Evolutionary conservation across 176 grass and related monocot species (phyloP), one percentile per base, ranked within the genome.

Genomic region (Eragrostis curvula): DNA sequence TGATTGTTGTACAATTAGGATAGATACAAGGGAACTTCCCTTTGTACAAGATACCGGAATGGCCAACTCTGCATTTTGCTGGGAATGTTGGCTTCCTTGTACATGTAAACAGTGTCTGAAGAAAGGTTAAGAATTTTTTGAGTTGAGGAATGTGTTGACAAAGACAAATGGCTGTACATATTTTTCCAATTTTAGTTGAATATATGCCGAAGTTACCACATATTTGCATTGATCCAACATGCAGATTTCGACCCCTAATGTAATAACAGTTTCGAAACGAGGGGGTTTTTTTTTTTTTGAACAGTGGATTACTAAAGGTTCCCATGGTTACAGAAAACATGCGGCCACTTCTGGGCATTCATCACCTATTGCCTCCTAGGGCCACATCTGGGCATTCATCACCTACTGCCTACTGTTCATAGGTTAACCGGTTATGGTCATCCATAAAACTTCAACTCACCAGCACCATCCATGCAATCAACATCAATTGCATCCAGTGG

Each of bases 1-100:
- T 72, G n/a, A 82, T 82, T 66, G 72, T 73, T 71, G 25, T 65
- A 69, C 70, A 75, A 42, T 69, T 66, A 82, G 79, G n/a, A 29
- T 78, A 79, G 79, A 73, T 71, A 62, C 56, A 89, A 76, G 46
- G 47, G 66, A 56, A 65, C 5, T 3, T 45, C 71, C 55, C 36
- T 53, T 70, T 71, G 25, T 85, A 70, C 40, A 81, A 47, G 50
- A 65, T 44, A 41, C 18, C 7, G 12, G 24, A 84, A 7, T 69
- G 65, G 64, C 5, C 64, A 42, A 13, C 48, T 88, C 40, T 84
- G 29, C 66, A 46, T 85, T 85, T 24, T 85, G 41, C 40, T 85
- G 66, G 71, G 32, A 74, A 77, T 85, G 45, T 76, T 71, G 65
- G 47, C 60, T 67, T 71, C 21, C 25, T 67, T 86, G 15, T 82